phyloP scores from a whole-genome alignment of 2,329 filamentous ascomycete genomes.

The Didymella pinodella region DNA sequence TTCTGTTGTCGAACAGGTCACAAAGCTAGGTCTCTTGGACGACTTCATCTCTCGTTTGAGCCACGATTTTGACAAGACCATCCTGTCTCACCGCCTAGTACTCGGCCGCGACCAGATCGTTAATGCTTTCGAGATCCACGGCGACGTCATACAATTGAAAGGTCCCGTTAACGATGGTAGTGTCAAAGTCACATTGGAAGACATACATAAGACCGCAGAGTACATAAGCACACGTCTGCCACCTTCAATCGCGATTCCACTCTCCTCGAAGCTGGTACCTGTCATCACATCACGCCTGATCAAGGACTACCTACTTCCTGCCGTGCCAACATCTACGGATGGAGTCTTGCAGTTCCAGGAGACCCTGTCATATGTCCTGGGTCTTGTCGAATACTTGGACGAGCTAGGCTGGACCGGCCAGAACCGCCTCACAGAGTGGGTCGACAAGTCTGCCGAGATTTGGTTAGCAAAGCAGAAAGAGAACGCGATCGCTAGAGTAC shows the following conservation, averaged over 20 bases:
- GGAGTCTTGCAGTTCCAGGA: constrained; percentile 76
- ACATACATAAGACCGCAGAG: constrained; percentile 53
- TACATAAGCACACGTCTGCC: constrained; percentile 63
- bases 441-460: constrained; percentile 76
- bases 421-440: constrained; percentile 77
- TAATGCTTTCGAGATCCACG: constrained; percentile 43
- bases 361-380: constrained; percentile 69
- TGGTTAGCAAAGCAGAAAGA: constrained; percentile 90
- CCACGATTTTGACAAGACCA: constrained; percentile 67
- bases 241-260: constrained; percentile 55
- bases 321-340: constrained; percentile 76
- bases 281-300: constrained; percentile 73
- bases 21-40: constrained; percentile 52
- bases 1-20: constrained; percentile 47
- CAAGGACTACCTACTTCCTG: constrained; percentile 75
- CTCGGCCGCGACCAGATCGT: constrained; percentile 46
- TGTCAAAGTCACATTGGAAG: constrained; percentile 41
- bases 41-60: constrained; percentile 66
- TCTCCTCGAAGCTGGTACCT: constrained; percentile 76
- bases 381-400: constrained; percentile 71
- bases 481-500: constrained; percentile 76
- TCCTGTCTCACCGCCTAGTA: constrained; percentile 67
- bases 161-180: constrained; percentile 39
- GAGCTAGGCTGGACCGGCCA: constrained; percentile 68
- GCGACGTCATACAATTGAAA: constrained; percentile 45